Evolutionary conservation across 352 stramenopile genomes (phyloP).

Genomic region (Phytophthora pinifolia): DNA sequence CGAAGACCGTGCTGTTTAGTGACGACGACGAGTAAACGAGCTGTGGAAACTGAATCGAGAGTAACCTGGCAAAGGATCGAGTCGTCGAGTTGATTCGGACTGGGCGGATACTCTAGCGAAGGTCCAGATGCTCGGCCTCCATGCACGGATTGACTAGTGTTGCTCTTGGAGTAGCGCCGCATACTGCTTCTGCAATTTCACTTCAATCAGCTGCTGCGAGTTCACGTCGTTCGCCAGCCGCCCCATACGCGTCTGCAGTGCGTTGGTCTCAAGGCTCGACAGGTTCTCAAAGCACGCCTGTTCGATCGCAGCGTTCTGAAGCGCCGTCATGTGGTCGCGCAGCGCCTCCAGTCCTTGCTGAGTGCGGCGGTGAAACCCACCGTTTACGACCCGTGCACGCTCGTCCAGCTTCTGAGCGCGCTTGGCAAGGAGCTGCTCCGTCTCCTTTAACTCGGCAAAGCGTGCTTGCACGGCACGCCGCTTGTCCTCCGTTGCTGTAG

Average conservation of each 20-base stretch:
- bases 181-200: constrained; percentile 81
- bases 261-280: constrained; percentile 48
- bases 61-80: constrained; percentile 10
- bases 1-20: constrained; percentile 50
- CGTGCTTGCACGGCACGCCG: constrained; percentile 52
- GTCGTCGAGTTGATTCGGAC: neutral
- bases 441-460: constrained; percentile 70
- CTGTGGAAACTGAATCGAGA: constrained; percentile 10
- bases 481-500: constrained; percentile 39
- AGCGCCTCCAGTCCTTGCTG: constrained; percentile 42
- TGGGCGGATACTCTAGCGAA: too few relatives aligned
- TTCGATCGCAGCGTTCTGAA: constrained; percentile 69
- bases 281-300: constrained; percentile 67
- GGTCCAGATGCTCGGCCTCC: too few relatives aligned
- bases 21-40: constrained; percentile 28
- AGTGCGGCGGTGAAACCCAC: constrained; percentile 52
- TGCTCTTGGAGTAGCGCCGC: constrained; percentile 45
- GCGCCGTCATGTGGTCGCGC: constrained; percentile 36
- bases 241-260: constrained; percentile 62
- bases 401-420: constrained; percentile 77
- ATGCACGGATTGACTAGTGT: constrained; percentile 7
- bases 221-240: constrained; percentile 77
- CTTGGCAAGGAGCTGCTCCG: constrained; percentile 58
- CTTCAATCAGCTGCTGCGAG: constrained; percentile 69
- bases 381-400: constrained; percentile 61